Base-by-base conservation (phyloP, 345 rosid genomes). In the Brassica cretica region DNA sequence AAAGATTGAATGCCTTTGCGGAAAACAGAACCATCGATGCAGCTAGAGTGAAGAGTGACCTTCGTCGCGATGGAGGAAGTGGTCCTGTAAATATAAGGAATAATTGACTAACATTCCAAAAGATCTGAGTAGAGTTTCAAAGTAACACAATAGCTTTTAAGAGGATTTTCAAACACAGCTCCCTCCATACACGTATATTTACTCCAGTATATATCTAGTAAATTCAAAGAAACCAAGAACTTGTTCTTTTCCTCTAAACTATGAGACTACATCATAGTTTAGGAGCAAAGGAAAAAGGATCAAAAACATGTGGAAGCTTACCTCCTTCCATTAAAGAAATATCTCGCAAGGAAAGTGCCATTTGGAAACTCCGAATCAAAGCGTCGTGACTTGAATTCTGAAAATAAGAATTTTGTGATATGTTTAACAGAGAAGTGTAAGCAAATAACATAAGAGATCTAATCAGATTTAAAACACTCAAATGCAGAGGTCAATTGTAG, bases 321-420 rank as follows among this genome's bases (percentile, higher is more conserved):
- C 99, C 96, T 85, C 82, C 95, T 85, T 85, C 88, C 46, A 76
- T 84, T 29, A 91, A 86, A 83, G 98, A 88, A 69, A 91, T 82
- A 77, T 89, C 82, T 75, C 92, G 90, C 86, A 95, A 81, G 67
- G 99, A 90, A 84, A 93, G 89, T 60, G 96, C 97, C 61, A 93
- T 89, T 83, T 95, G 99, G 82, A 91, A 91, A 77, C 98, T 91
- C 78, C 93, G 90, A 71, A 87, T 83, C 73, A 95, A 85, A 65
- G 84, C 86, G 69, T 95, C 91, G 66, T 85, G 83, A 78, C 93
- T 89, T 64, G 96, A 93, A 81, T 93, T 93, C 99, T 93, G 98
- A 75, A 81, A 66, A 73, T 75, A 49, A n/a, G 56, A 46, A 4
- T 4, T 46, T 49, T 49, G 0, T 12, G 66, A 60, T 35, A 51